phyloP scores from a whole-genome alignment of 73 alveolate species.

The Tetrahymena thermophila region DNA sequence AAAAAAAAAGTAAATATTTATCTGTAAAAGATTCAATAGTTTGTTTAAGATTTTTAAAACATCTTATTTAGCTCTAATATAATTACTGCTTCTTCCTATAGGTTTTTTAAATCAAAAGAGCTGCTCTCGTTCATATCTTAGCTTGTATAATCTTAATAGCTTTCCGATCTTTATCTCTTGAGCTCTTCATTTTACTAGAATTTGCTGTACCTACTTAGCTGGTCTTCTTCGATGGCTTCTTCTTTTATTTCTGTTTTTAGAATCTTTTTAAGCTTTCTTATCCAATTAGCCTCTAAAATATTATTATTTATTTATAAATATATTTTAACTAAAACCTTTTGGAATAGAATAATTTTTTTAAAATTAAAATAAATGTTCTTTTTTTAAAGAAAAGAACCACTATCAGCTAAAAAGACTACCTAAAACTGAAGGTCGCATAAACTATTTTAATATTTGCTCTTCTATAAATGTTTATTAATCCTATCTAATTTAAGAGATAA shows the following conservation, averaged over 20 bases:
- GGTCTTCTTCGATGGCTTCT: background rate
- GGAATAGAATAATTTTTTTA: no score
- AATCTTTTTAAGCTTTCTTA: background rate
- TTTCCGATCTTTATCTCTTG: background rate
- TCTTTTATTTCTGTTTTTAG: background rate
- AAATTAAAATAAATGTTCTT: no score
- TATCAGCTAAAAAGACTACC: background rate
- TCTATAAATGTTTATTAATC: background rate
- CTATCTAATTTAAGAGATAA: background rate
- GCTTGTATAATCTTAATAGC: background rate
- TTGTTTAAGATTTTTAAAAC: no score
- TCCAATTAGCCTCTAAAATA: background rate
- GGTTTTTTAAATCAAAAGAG: background rate
- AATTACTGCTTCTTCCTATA: background rate
- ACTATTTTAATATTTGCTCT: background rate
- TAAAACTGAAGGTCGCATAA: background rate
- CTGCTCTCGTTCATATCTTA: background rate
- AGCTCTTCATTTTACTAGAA: background rate
- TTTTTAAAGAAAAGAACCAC: no score
- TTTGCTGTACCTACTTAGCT: background rate
- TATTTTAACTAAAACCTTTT: no score
- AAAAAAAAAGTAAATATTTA: background rate
- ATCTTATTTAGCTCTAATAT: no score
- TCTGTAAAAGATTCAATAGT: no score
- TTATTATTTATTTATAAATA: no score